phyloP scores from a whole-genome alignment of 1,284 basidiomycete genomes.

The Ceratorhiza oryzae-sativae region DNA sequence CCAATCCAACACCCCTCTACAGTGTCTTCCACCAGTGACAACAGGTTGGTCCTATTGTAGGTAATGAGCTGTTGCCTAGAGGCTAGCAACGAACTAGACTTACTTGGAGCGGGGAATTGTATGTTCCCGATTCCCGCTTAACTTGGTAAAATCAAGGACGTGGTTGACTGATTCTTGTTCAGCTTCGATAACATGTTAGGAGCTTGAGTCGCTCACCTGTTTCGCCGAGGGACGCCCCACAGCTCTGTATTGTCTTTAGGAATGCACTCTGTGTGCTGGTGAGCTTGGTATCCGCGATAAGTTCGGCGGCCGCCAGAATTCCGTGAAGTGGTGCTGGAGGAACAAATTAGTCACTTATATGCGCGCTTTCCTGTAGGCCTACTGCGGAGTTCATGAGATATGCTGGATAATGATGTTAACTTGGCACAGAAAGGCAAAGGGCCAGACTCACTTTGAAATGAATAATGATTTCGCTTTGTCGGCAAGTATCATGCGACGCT shows the following conservation, averaged over 20 bases:
- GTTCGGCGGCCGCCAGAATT: slow-evolving; percentile 89
- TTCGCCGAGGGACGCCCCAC: slow-evolving; percentile 82
- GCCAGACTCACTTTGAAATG: slow-evolving; percentile 76
- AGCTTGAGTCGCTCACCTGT: slow-evolving; percentile 54
- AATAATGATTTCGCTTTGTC: slow-evolving; percentile 92
- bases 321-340: slow-evolving; percentile 80
- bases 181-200: slow-evolving; percentile 48
- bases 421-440: slow-evolving; percentile 35
- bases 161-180: slow-evolving; percentile 76
- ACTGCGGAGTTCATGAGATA: slow-evolving; percentile 86
- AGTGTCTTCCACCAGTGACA: slow-evolving; percentile 92
- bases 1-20: slow-evolving; percentile 97
- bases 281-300: slow-evolving; percentile 82
- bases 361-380: background rate
- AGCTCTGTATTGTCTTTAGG: slow-evolving; percentile 87
- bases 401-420: slow-evolving; percentile 59
- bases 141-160: slow-evolving; percentile 94
- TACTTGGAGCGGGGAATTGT: slow-evolving; percentile 73
- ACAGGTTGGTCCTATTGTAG: slow-evolving; percentile 74
- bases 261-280: slow-evolving; percentile 86
- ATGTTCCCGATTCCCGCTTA: slow-evolving; percentile 85
- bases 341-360: background rate
- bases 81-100: slow-evolving; percentile 44
- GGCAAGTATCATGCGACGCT: slow-evolving; percentile 90
- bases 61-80: background rate